phyloP scores from a whole-genome alignment of 768 basidiomycete genomes.

The Lactarius vividus region DNA sequence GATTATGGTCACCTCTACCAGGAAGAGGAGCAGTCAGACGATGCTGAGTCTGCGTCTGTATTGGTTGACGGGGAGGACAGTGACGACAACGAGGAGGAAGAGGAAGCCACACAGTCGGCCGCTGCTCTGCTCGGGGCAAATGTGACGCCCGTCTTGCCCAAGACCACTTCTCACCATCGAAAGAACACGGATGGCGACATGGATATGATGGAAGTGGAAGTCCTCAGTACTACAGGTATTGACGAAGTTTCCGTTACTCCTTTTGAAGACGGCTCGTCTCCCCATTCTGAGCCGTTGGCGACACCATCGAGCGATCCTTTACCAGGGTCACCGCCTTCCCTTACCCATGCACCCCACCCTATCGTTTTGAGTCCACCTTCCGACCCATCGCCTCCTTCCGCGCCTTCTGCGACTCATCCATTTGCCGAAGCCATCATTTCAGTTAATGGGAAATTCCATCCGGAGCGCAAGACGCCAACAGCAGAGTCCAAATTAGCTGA shows the following conservation, averaged over 20 bases:
- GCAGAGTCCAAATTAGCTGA: slow-evolving; percentile 2
- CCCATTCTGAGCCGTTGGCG: slow-evolving; percentile 17
- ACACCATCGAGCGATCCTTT: slow-evolving; percentile 23
- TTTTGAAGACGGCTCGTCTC: slow-evolving; percentile 15
- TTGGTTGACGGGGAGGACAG: slow-evolving; percentile 31
- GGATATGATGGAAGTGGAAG: slow-evolving; percentile 18
- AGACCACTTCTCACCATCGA: not conserved
- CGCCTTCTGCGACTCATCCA: slow-evolving; percentile 5
- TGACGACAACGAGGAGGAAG: slow-evolving; percentile 39
- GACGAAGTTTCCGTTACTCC: slow-evolving; percentile 8
- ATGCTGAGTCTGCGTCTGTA: slow-evolving; percentile 23
- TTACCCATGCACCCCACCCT: not conserved
- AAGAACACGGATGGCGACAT: slow-evolving; percentile 22
- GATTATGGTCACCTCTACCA: not conserved
- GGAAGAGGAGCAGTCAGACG: slow-evolving; percentile 32
- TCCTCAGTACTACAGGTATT: not conserved
- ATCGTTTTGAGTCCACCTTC: slow-evolving; percentile 13
- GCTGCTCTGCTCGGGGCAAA: slow-evolving; percentile 13
- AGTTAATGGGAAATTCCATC: slow-evolving; percentile 13
- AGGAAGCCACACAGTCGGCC: slow-evolving; percentile 32
- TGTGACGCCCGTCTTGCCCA: not conserved
- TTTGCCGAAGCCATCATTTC: slow-evolving; percentile 13
- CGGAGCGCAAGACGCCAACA: slow-evolving; percentile 5
- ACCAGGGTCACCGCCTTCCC: not conserved
- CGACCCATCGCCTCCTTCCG: slow-evolving; percentile 1